Conservation (phyloP, 345 rosid genomes). For the Hibiscus syriacus region DNA sequence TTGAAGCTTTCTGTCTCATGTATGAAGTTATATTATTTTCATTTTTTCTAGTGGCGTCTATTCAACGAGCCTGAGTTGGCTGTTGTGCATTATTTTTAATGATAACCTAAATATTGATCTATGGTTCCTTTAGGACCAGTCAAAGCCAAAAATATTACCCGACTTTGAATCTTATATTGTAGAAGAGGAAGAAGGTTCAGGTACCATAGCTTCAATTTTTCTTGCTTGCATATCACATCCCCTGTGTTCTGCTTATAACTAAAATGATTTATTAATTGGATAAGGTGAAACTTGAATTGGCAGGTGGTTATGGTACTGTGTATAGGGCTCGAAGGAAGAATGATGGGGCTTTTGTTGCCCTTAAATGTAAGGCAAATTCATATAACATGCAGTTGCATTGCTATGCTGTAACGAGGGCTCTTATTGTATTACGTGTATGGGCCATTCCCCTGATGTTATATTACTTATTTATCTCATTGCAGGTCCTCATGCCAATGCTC, state of each 20-base stretch:
- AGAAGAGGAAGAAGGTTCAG: constrained; percentile 93
- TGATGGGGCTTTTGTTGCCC: constrained; percentile 73
- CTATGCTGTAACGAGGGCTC: background rate
- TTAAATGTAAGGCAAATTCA: constrained; percentile 56
- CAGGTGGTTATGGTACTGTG: constrained; percentile 95
- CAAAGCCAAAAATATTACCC: constrained; percentile 48
- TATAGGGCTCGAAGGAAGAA: constrained; percentile 65
- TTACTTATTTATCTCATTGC: constrained; percentile 13
- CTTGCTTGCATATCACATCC: background rate
- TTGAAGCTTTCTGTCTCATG: background rate
- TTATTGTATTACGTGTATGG: background rate
- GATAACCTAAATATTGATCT: background rate
- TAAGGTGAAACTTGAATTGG: constrained; percentile 19
- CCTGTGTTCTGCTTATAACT: background rate
- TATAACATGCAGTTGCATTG: background rate
- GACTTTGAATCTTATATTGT: constrained; percentile 63
- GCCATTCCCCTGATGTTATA: constrained; percentile 9
- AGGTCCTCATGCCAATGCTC: constrained; percentile 90
- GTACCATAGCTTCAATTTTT: constrained; percentile 26
- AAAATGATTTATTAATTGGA: constrained; percentile 3
- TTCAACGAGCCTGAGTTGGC: background rate
- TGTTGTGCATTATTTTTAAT: background rate
- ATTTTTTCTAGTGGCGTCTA: background rate
- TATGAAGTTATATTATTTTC: background rate
- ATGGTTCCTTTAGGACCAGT: background rate